Percentiles rank a stretch among this genome's conserved stretches.
Conservation (phyloP, 352 stramenopile genomes). For the Pythium brassicae region DNA sequence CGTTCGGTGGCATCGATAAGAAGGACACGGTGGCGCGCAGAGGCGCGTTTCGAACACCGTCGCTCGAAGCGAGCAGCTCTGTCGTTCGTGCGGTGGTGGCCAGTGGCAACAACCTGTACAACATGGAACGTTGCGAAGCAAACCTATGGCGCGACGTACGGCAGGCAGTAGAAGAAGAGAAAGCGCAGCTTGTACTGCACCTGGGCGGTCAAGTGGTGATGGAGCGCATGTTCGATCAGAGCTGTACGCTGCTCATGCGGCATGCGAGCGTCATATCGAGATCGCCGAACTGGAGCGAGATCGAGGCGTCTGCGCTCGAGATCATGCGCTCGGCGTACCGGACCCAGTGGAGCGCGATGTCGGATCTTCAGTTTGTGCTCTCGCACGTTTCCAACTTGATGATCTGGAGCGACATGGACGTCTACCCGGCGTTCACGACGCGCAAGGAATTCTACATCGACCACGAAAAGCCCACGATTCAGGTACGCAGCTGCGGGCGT, state of each 20-base stretch:
- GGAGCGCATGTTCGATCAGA: constrained; percentile 65
- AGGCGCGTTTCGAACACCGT: constrained; percentile 48
- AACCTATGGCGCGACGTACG: constrained; percentile 47
- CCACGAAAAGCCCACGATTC: constrained; percentile 54
- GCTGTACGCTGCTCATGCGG: constrained; percentile 49
- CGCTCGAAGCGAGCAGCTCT: constrained; percentile 19
- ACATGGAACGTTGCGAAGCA: constrained; percentile 34
- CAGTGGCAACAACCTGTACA: constrained; percentile 45
- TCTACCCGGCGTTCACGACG: constrained; percentile 66
- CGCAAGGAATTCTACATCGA: constrained; percentile 47
- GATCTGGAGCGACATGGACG: constrained; percentile 74
- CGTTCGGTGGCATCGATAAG: constrained; percentile 50
- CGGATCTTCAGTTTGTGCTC: constrained; percentile 45
- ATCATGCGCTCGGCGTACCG: constrained; percentile 60
- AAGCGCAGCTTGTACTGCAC: constrained; percentile 48
- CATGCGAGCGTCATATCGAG: constrained; percentile 20
- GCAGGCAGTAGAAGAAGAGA: constrained; percentile 24
- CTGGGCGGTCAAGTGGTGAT: constrained; percentile 69
- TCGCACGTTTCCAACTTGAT: constrained; percentile 73
- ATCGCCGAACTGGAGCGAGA: constrained; percentile 26
- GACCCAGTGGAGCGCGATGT: constrained; percentile 55
- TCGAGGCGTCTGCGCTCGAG: constrained; percentile 49
- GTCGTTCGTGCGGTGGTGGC: constrained; percentile 36
- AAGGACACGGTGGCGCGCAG: constrained; percentile 27
- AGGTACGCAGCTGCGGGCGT: constrained; percentile 14